Evolutionary conservation across 176 grass and related monocot species (phyloP).

Genomic region (Guadua angustifolia): DNA sequence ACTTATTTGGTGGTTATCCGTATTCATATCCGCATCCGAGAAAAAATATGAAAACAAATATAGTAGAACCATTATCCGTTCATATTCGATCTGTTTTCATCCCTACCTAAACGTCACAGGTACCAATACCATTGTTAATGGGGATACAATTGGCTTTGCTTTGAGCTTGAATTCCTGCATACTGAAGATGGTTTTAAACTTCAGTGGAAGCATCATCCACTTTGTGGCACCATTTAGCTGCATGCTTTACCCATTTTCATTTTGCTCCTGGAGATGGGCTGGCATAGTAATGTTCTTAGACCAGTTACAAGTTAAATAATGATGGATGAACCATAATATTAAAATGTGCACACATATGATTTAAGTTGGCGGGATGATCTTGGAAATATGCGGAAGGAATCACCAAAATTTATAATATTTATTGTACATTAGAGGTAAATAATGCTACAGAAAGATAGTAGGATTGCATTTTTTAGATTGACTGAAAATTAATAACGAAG

Average conservation of each 20-base stretch:
- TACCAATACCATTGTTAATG: not conserved
- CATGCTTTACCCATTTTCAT: slow-evolving; percentile 4
- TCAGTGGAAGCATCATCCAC: not conserved
- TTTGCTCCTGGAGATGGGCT: not conserved
- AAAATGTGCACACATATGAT: slow-evolving; percentile 21
- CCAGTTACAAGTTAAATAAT: slow-evolving; percentile 7
- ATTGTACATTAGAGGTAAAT: not conserved
- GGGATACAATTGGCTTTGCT: slow-evolving; percentile 9
- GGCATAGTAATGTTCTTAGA: not conserved
- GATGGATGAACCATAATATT: not conserved
- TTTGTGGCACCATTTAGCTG: not conserved
- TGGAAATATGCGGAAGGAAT: not conserved
- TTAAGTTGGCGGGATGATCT: slow-evolving; percentile 13
- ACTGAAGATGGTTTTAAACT: not conserved
- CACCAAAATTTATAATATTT: not conserved
- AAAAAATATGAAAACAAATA: no score
- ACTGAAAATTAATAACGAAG: not conserved
- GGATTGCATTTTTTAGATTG: slow-evolving; percentile 1
- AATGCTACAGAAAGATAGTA: not conserved
- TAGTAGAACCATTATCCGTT: no score
- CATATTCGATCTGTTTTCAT: no score
- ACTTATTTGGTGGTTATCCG: no score
- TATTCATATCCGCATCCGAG: no score
- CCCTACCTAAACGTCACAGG: slow-evolving; percentile 8
- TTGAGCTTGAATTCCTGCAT: slow-evolving; percentile 9